Evolutionary conservation across 495 filamentous ascomycete genomes (phyloP).

Genomic region (Tetracladium marchalianum): DNA sequence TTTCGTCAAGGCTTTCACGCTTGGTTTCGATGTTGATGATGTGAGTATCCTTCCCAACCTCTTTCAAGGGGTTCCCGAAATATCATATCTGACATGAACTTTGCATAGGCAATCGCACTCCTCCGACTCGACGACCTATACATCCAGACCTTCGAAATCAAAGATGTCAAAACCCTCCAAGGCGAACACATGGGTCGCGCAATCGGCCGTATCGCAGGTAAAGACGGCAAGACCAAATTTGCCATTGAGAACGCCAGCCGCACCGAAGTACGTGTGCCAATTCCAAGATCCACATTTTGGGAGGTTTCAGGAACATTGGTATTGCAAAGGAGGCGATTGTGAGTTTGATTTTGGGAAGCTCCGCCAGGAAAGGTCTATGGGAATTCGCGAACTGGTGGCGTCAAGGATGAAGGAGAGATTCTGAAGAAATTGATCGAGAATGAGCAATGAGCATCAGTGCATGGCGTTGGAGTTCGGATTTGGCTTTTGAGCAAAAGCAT

Average conservation of each 20-base stretch:
- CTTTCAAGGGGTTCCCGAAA: background rate
- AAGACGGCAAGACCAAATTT: conserved; percentile 88
- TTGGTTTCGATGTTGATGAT: conserved; percentile 81
- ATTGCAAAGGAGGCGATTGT: conserved; percentile 86
- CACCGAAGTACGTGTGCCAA: conserved; percentile 83
- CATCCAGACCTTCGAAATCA: conserved; percentile 93
- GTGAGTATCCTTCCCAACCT: background rate
- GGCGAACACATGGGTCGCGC: conserved; percentile 84
- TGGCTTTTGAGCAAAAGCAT: too few relatives aligned
- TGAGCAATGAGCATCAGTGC: too few relatives aligned
- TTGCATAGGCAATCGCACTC: conserved; percentile 44
- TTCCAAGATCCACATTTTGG: conserved; percentile 87
- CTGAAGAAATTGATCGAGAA: conserved; percentile 25
- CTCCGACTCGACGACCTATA: conserved; percentile 80
- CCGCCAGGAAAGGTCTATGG: conserved; percentile 94
- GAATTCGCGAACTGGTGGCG: conserved; percentile 80
- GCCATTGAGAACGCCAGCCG: conserved; percentile 85
- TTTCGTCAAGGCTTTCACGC: conserved; percentile 79
- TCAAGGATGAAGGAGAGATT: conserved; percentile 95
- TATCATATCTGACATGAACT: conserved; percentile 1
- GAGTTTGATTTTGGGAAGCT: conserved; percentile 75
- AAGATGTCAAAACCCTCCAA: conserved; percentile 85
- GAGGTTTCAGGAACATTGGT: conserved; percentile 83
- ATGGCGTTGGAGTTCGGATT: too few relatives aligned
- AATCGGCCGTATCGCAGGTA: conserved; percentile 82